These are phyloP conservation scores for Carex pumila DNA, from an alignment of 176 grass and related monocot species.

Conservation along the genomic window DNA sequence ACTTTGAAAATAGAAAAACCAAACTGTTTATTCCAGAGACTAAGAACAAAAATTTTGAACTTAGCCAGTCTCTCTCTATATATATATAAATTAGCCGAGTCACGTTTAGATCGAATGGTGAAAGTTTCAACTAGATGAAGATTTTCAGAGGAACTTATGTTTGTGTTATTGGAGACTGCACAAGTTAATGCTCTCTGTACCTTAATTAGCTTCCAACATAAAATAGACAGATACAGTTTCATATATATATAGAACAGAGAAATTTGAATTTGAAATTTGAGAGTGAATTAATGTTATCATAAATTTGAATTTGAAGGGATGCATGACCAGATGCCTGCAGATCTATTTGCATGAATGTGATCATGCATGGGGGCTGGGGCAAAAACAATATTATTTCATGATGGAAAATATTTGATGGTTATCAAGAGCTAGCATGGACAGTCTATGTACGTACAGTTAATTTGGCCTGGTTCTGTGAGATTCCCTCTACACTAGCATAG, in stretches of 20 bases:
- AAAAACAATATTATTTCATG: background rate
- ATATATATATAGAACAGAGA: background rate
- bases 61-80: too few relatives aligned
- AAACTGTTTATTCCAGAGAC: too few relatives aligned
- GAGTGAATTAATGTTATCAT: background rate
- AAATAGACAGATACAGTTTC: background rate
- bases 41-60: too few relatives aligned
- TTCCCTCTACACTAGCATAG: background rate
- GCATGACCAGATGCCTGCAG: background rate
- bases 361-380: background rate
- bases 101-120: background rate
- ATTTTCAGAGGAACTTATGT: background rate
- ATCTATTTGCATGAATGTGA: background rate
- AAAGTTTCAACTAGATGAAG: background rate
- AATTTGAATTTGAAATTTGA: background rate
- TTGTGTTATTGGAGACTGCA: background rate
- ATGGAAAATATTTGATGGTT: background rate
- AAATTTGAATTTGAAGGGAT: background rate
- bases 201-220: background rate
- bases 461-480: background rate
- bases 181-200: background rate
- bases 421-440: background rate
- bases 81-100: background rate
- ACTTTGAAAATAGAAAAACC: too few relatives aligned
- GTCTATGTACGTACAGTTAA: background rate